Percentiles rank a stretch among this genome's conserved stretches.
Evolutionary conservation across 331 rosid species (phyloP).

Genomic region (Saraca asoca): DNA sequence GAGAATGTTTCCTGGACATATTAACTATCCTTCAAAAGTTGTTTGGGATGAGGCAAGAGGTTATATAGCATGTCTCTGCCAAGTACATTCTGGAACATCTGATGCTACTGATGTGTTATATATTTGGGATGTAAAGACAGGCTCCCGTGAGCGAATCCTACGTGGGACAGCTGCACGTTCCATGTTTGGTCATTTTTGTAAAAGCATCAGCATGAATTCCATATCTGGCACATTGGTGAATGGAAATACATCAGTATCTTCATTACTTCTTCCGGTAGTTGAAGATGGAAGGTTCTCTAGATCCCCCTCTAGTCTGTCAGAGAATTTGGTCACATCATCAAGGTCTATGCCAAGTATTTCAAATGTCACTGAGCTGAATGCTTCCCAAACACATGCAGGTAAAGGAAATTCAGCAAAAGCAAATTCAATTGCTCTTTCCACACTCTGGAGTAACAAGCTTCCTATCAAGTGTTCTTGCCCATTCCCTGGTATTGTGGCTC

Average conservation of each 20-base stretch:
- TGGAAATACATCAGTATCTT: conserved; percentile 88
- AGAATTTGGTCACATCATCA: conserved; percentile 47
- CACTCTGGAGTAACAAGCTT: conserved; percentile 54
- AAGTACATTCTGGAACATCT: conserved; percentile 54
- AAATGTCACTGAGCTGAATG: conserved; percentile 44
- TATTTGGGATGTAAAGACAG: conserved; percentile 94
- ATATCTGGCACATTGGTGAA: conserved; percentile 66
- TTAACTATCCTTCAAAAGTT: conserved; percentile 81
- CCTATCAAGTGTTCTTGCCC: conserved; percentile 83
- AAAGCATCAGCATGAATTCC: conserved; percentile 69
- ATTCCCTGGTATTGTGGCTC: conserved; percentile 81
- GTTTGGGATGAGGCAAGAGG: conserved; percentile 95
- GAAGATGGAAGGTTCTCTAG: conserved; percentile 73
- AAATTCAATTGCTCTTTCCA: conserved; percentile 34
- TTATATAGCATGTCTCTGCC: conserved; percentile 84
- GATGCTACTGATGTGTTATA: conserved; percentile 67
- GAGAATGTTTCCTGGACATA: conserved; percentile 92
- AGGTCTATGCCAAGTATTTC: conserved; percentile 52
- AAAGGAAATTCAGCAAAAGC: conserved; percentile 46
- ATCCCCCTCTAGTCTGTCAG: conserved; percentile 45
- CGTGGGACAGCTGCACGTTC: conserved; percentile 92
- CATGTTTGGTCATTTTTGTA: conserved; percentile 88
- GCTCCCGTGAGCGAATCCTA: conserved; percentile 81
- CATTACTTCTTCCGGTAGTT: conserved; percentile 66
- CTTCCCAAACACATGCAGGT: conserved; percentile 49